Evolutionary conservation across 208 protist species (phyloP).

Genomic region (Zelonia costaricensis): DNA sequence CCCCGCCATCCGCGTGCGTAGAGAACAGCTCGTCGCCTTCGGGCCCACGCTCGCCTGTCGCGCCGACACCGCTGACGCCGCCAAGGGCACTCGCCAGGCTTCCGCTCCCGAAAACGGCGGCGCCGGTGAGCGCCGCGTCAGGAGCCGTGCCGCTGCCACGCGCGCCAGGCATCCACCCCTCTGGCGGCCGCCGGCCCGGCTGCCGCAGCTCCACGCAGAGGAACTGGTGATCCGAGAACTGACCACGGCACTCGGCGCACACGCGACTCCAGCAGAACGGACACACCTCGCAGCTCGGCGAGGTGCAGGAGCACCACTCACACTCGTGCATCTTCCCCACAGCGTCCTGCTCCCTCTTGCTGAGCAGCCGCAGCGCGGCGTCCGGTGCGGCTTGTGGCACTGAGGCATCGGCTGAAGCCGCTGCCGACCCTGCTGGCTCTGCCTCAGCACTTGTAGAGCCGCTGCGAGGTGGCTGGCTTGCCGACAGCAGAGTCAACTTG

Average conservation of each 20-base stretch:
- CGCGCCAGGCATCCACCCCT: constrained; percentile 5
- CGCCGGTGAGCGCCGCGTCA: background rate
- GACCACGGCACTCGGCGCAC: constrained; percentile 39
- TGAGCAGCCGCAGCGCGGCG: background rate
- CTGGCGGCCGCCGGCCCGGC: background rate
- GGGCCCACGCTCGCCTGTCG: too few relatives aligned
- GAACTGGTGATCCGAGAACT: constrained; percentile 48
- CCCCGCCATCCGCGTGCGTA: background rate
- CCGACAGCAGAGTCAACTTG: background rate
- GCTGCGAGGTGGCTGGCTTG: background rate
- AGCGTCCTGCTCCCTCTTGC: constrained; percentile 11
- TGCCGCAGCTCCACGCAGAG: constrained; percentile 31
- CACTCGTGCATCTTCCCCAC: constrained; percentile 34
- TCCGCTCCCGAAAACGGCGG: background rate
- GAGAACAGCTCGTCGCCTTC: too few relatives aligned
- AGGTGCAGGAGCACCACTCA: constrained; percentile 46
- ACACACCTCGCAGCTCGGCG: constrained; percentile 33
- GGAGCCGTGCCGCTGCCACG: background rate
- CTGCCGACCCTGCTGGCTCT: too few relatives aligned
- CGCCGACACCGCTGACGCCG: too few relatives aligned
- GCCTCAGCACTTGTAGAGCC: background rate
- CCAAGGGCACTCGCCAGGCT: too few relatives aligned
- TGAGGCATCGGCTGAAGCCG: background rate
- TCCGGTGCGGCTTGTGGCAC: background rate
- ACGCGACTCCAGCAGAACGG: constrained; percentile 41